Evolutionary conservation across 78 protist species (phyloP).

Genomic region (slime mould (Dictyostelium discoideum)): dicty_2.7 NC_007091.3:5024501-5025000

Average conservation of each 20-base stretch:
- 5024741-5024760: constrained; percentile 18
- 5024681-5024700: background rate
- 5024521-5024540: constrained; percentile 50
- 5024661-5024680: constrained; percentile 17
- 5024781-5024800: constrained; percentile 41
- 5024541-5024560: constrained; percentile 66
- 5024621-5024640: background rate
- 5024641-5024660: constrained; percentile 47
- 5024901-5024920: constrained; percentile 45
- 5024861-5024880: background rate
- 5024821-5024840: constrained; percentile 32
- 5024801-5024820: constrained; percentile 36
- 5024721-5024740: background rate
- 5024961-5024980: constrained; percentile 73
- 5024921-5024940: constrained; percentile 43
- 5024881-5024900: constrained; percentile 11
- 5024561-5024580: constrained; percentile 39
- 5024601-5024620: constrained; percentile 34
- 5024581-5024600: constrained; percentile 77
- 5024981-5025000: constrained; percentile 74
- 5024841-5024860: constrained; percentile 47
- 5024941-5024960: constrained; percentile 2
- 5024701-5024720: constrained; percentile 52
- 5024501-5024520: constrained; percentile 44
- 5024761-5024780: constrained; percentile 1